Evolutionary conservation across 2,329 filamentous ascomycete species (phyloP), one percentile per base, ranked within the genome.

Genomic region (Neoarthrinium moseri): DNA sequence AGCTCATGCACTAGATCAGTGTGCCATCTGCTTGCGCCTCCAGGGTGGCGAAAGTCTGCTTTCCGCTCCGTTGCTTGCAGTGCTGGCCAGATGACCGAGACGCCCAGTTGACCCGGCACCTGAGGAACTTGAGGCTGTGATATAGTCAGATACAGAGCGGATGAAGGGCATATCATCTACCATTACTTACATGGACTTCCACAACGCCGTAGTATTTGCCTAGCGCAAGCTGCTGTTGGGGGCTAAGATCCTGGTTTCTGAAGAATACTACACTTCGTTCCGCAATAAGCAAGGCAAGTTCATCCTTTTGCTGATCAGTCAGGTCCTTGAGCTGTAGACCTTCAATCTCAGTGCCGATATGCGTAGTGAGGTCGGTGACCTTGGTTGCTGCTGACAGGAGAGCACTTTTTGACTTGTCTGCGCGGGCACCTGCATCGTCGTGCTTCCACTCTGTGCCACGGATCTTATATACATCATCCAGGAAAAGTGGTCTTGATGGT

Each of bases 391-490:
- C 79, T 0, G 74, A 72, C 4, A 87, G 54, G 2, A 87, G 68
- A 4, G 74, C 73, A 45, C 73, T 83, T 67, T 87, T 86, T 4
- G 75, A 74, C 56, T 80, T 80, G 61, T 87, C 76, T 29, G 86
- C 86, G 33, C 84, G 75, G 2, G 78, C 72, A 3, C 83, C 83
- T 0, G 81, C 75, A 41, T 89, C 85, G 10, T 77, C 55, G 46
- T 86, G 73, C 15, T 68, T 63, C 21, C 75, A 76, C 50, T 76
- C 77, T 47, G 75, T 62, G 60, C 79, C 72, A 15, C 86, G 71
- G 58, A 90, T 84, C 38, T 78, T 79, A 64, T 80, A 81, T 3
- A 84, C 82, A 52, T 89, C 86, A 46, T 90, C 80, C 0, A 89
- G 68, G 54, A 83, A 89, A 1, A 89, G 67, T 1, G 86, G 86